These are phyloP conservation scores for Periconia sp. DNA, from an alignment of 2,329 filamentous ascomycete species.

Conservation along the genomic window DNA sequence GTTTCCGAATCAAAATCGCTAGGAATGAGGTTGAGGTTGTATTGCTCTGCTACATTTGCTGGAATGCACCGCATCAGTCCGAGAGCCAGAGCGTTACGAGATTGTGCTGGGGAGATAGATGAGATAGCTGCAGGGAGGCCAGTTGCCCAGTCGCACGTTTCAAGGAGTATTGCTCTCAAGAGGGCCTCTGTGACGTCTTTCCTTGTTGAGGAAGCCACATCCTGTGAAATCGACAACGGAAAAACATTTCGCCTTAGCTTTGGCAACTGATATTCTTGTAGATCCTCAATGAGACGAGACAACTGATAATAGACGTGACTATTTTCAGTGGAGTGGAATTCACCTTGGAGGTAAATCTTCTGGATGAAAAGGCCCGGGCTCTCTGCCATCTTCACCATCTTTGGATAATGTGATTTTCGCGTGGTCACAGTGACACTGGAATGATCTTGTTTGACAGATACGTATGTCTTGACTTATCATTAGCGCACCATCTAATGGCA, in stretches of 20 bases:
- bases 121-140: not conserved
- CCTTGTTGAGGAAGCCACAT: not conserved
- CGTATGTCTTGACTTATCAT: not conserved
- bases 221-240: not conserved
- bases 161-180: not conserved
- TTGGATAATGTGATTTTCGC: no score
- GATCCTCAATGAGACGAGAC: not conserved
- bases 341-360: not conserved
- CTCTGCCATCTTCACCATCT: not conserved
- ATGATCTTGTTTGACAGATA: not conserved
- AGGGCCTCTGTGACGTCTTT: not conserved
- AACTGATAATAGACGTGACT: not conserved
- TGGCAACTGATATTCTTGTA: not conserved
- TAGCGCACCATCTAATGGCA: not conserved
- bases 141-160: not conserved
- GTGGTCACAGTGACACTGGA: not conserved
- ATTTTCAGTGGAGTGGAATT: not conserved
- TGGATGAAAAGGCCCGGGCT: not conserved
- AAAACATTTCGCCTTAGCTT: no score
- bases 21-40: not conserved
- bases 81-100: not conserved
- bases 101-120: not conserved
- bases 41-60: not conserved
- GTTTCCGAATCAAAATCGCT: not conserved
- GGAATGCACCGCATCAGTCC: not conserved